A percentile compares a stretch with the other conserved stretches of the same genome.
Evolutionary conservation across 2,329 filamentous ascomycete genomes (phyloP).

Genomic region (Paecilomyces fulvus): DNA sequence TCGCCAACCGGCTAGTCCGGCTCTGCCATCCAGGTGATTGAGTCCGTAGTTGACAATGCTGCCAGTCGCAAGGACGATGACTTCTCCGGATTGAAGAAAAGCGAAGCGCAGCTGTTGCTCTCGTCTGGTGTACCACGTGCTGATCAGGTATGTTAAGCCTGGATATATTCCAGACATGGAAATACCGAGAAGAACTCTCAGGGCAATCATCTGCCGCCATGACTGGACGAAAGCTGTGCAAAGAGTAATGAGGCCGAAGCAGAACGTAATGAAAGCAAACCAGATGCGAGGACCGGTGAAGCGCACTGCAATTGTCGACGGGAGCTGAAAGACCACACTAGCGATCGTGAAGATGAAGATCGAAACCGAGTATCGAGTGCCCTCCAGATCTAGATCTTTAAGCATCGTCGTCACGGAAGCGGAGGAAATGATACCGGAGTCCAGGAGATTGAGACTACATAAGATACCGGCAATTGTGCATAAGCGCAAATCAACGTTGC

Average conservation of each 20-base stretch:
- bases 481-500: constrained; percentile 59
- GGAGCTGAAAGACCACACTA: constrained; percentile 59
- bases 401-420: constrained; percentile 63
- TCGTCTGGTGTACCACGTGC: constrained; percentile 53
- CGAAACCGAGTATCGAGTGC: constrained; percentile 58
- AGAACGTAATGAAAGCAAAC: constrained; percentile 52
- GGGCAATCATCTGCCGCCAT: constrained; percentile 61
- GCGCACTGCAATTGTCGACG: constrained; percentile 58
- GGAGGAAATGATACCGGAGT: constrained; percentile 61
- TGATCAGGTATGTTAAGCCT: constrained; percentile 39
- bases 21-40: constrained; percentile 52
- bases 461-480: constrained; percentile 65
- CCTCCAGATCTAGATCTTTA: constrained; percentile 53
- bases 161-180: constrained; percentile 46
- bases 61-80: constrained; percentile 57
- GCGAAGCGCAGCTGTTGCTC: constrained; percentile 61
- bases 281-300: constrained; percentile 56
- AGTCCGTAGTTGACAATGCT: constrained; percentile 61
- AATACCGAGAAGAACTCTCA: constrained; percentile 58
- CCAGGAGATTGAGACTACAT: constrained; percentile 60
- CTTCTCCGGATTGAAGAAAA: constrained; percentile 56
- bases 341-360: constrained; percentile 68
- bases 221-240: constrained; percentile 59
- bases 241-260: constrained; percentile 58
- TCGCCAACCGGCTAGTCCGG: constrained; percentile 54